Evolutionary conservation across 768 basidiomycete species (phyloP).

Genomic region (Trametes cinnabarina): DNA sequence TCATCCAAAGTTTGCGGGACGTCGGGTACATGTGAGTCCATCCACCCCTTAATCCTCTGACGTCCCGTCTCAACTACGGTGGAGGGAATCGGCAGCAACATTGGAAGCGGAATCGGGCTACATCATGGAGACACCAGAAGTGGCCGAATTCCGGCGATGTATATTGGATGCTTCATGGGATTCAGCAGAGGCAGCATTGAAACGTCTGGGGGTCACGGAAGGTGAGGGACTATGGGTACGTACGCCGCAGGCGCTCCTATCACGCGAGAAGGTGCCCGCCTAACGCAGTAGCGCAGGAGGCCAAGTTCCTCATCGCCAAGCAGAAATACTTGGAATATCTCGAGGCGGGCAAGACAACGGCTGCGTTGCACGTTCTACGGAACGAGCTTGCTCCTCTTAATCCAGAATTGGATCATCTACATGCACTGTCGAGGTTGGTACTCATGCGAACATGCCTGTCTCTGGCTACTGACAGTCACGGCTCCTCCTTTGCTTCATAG

Average conservation of each 20-base stretch:
- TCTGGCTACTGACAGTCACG: neutral
- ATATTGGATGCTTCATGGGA: slow-evolving; percentile 81
- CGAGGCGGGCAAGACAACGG: slow-evolving; percentile 74
- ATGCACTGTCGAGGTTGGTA: slow-evolving; percentile 79
- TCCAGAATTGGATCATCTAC: slow-evolving; percentile 76
- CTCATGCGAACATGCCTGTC: neutral
- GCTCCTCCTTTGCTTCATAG: slow-evolving; percentile 38
- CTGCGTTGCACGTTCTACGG: slow-evolving; percentile 82
- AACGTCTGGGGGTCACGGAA: slow-evolving; percentile 65
- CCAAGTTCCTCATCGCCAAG: slow-evolving; percentile 83
- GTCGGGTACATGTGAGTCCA: slow-evolving; percentile 61
- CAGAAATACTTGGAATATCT: slow-evolving; percentile 96
- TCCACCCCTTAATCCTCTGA: slow-evolving; percentile 15
- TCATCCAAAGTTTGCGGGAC: slow-evolving; percentile 86
- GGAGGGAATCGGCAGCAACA: slow-evolving; percentile 82
- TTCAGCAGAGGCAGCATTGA: slow-evolving; percentile 69
- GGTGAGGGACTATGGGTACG: slow-evolving; percentile 70
- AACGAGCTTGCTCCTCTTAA: slow-evolving; percentile 85
- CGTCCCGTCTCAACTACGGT: slow-evolving; percentile 1
- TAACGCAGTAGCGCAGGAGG: slow-evolving; percentile 48
- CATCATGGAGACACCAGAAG: slow-evolving; percentile 72
- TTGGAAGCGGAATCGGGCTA: slow-evolving; percentile 94
- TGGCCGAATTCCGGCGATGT: slow-evolving; percentile 75
- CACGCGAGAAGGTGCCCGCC: neutral
- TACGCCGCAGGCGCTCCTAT: slow-evolving; percentile 4